Evolutionary conservation across 257 asterid genomes (phyloP).

Genomic region (Lavandula angustifolia): DNA sequence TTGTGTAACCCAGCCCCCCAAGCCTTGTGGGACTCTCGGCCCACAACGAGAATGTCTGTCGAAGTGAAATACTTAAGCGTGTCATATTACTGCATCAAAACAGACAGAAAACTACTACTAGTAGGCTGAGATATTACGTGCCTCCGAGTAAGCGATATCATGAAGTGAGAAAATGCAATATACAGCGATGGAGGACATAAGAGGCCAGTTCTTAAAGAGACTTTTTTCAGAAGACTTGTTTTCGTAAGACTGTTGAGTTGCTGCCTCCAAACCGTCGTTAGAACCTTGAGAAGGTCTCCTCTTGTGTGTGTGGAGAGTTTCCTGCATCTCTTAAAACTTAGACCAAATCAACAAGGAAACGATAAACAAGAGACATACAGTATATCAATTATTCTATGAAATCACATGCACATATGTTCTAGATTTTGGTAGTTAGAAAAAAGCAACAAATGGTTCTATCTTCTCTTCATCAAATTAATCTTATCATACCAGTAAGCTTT

Average conservation of each 20-base stretch:
- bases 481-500: too few species aligned
- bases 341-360: neutral
- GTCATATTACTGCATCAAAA: too few species aligned
- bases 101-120: neutral
- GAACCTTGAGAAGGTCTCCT: conserved; percentile 27
- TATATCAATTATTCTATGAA: conserved; percentile 5
- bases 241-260: conserved; percentile 27
- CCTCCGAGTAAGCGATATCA: conserved; percentile 88
- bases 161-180: conserved; percentile 79
- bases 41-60: conserved; percentile 83
- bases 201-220: conserved; percentile 77
- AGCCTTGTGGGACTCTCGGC: conserved; percentile 80
- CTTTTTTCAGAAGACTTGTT: conserved; percentile 30
- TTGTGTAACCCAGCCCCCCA: conserved; percentile 75
- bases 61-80: conserved; percentile 8
- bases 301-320: conserved; percentile 58
- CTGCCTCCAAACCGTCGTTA: conserved; percentile 41
- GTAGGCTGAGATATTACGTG: conserved; percentile 23
- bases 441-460: too few species aligned
- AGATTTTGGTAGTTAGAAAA: neutral
- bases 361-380: neutral
- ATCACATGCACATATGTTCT: neutral
- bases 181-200: conserved; percentile 69
- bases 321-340: conserved; percentile 46
- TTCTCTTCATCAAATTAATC: neutral